Conservation (phyloP, 495 filamentous ascomycete genomes). For the Acidiella bohemica region DNA sequence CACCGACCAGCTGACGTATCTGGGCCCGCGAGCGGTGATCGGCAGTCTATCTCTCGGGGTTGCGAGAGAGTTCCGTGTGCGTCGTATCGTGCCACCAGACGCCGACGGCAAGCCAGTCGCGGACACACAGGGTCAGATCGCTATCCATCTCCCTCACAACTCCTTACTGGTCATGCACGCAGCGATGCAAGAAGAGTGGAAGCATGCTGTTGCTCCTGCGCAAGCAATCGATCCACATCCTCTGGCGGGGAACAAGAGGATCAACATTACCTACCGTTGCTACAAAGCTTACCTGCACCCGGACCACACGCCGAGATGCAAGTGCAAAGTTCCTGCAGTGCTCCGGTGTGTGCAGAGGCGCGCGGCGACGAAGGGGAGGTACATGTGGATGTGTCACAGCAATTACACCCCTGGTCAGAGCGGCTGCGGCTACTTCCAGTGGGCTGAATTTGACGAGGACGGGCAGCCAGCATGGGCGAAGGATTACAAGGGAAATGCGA, state of each 20-base stretch:
- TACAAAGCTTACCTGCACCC: slow-evolving; percentile 69
- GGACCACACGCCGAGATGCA: slow-evolving; percentile 47
- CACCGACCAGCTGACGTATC: slow-evolving; percentile 80
- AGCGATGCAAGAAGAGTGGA: slow-evolving; percentile 75
- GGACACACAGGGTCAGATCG: slow-evolving; percentile 66
- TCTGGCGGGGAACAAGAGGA: slow-evolving; percentile 58
- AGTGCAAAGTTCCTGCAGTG: slow-evolving; percentile 56
- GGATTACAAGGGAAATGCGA: slow-evolving; percentile 14
- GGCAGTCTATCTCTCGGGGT: slow-evolving; percentile 85
- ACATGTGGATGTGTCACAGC: slow-evolving; percentile 91
- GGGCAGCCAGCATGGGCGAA: slow-evolving; percentile 58
- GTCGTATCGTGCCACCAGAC: slow-evolving; percentile 52
- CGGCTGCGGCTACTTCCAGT: slow-evolving; percentile 70
- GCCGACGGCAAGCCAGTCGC: slow-evolving; percentile 32
- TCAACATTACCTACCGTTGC: slow-evolving; percentile 89
- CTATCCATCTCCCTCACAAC: slow-evolving; percentile 88
- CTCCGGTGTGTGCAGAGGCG: slow-evolving; percentile 68
- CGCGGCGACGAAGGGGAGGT: slow-evolving; percentile 58
- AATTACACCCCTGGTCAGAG: slow-evolving; percentile 63
- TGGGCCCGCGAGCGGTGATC: slow-evolving; percentile 77
- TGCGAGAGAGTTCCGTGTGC: slow-evolving; percentile 76
- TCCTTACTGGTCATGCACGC: slow-evolving; percentile 89
- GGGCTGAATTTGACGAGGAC: slow-evolving; percentile 81
- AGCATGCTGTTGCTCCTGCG: slow-evolving; percentile 59
- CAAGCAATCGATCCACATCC: slow-evolving; percentile 69